These are phyloP conservation scores for Lomentospora prolificans DNA, from an alignment of 2,329 filamentous ascomycete species.

Conservation along the genomic window DNA sequence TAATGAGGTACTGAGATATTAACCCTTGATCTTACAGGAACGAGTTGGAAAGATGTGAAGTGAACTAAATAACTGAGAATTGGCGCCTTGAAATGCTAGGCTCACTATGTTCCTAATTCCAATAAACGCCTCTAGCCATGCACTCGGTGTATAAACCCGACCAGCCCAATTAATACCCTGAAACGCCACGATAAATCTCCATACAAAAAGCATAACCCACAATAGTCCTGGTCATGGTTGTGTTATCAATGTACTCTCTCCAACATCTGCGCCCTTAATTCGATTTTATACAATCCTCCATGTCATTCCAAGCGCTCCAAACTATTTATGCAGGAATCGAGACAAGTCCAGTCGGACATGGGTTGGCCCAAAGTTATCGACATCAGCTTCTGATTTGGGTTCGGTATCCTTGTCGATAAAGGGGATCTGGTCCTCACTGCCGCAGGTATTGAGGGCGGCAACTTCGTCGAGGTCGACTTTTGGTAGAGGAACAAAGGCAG, in stretches of 20 bases:
- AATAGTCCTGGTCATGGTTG: no score
- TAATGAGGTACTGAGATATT: background rate
- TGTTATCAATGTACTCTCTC: background rate
- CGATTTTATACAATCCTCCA: no score
- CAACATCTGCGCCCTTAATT: no score
- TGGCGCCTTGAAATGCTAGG: background rate
- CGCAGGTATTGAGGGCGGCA: conserved; percentile 37
- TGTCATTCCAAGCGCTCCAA: background rate
- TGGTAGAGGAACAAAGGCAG: conserved; percentile 44
- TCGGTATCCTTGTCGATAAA: conserved; percentile 15
- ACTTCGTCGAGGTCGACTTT: conserved; percentile 44
- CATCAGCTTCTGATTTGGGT: conserved; percentile 1
- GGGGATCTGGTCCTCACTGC: conserved; percentile 46
- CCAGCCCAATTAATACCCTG: background rate
- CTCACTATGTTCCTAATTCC: background rate
- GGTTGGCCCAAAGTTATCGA: background rate
- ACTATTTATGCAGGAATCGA: conserved; percentile 29
- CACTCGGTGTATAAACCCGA: background rate
- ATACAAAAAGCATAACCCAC: no score
- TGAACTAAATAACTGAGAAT: background rate
- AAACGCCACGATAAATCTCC: background rate
- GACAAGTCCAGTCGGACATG: conserved; percentile 28
- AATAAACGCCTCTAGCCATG: background rate
- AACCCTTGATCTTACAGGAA: background rate
- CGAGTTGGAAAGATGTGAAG: background rate